Percentiles rank a stretch among this genome's conserved stretches.
Conservation (phyloP, 2,329 filamentous ascomycete genomes). For the Trichoderma koningii region DNA sequence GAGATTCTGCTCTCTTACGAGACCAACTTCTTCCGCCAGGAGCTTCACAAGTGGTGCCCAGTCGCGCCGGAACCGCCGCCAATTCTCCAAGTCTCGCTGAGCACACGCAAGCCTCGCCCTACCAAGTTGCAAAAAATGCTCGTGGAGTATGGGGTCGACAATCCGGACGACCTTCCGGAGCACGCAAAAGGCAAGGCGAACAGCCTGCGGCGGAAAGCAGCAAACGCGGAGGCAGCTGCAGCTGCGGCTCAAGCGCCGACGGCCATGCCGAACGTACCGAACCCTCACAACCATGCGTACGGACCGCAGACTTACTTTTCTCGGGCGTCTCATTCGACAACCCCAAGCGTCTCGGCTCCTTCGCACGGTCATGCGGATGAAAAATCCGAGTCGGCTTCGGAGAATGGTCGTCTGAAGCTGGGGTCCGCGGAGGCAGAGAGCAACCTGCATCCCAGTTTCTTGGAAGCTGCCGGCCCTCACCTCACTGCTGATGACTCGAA, state of each 20-base stretch:
- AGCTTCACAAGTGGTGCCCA: slow-evolving; percentile 91
- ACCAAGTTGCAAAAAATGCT: slow-evolving; percentile 97
- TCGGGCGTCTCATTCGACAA: slow-evolving; percentile 29
- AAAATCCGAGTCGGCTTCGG: slow-evolving; percentile 33
- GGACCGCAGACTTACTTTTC: slow-evolving; percentile 35
- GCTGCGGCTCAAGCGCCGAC: slow-evolving; percentile 36
- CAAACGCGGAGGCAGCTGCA: slow-evolving; percentile 57
- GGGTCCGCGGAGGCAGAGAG: slow-evolving; percentile 47
- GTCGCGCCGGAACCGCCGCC: slow-evolving; percentile 85
- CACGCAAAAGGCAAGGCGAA: slow-evolving; percentile 78
- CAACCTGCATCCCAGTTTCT: slow-evolving; percentile 47
- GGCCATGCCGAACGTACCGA: slow-evolving; percentile 29
- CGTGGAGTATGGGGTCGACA: slow-evolving; percentile 81
- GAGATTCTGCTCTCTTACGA: slow-evolving; percentile 89
- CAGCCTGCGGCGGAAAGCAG: slow-evolving; percentile 70
- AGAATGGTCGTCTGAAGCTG: slow-evolving; percentile 36
- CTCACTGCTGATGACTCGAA: slow-evolving; percentile 45
- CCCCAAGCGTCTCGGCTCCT: slow-evolving; percentile 29
- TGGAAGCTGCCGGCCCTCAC: slow-evolving; percentile 47
- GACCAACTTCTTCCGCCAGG: slow-evolving; percentile 97
- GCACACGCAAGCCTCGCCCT: slow-evolving; percentile 90
- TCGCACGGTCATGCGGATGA: slow-evolving; percentile 39
- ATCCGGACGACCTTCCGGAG: slow-evolving; percentile 86
- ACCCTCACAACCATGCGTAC: slow-evolving; percentile 32
- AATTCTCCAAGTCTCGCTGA: slow-evolving; percentile 81